phyloP scores from a whole-genome alignment of 108 stramenopile genomes.

The Chaetoceros muelleri region DNA sequence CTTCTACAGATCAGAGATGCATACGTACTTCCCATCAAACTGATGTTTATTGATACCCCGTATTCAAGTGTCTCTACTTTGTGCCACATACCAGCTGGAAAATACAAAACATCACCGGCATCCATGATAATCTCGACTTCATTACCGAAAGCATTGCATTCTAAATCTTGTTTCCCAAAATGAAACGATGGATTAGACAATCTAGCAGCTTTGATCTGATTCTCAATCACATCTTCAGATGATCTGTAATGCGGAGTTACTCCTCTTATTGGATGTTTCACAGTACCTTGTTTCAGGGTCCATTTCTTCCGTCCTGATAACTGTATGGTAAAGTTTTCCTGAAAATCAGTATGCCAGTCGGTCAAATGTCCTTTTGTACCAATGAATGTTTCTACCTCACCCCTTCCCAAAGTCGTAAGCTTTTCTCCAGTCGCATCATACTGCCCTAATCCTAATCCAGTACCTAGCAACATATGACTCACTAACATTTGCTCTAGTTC shows the following conservation, averaged over 20 bases:
- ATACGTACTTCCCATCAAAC: constrained; percentile 77
- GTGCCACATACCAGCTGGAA: constrained; percentile 90
- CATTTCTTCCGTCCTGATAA: constrained; percentile 74
- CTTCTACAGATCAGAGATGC: constrained; percentile 54
- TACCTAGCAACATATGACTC: constrained; percentile 31
- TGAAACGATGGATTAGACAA: constrained; percentile 24
- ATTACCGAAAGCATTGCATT: constrained; percentile 39
- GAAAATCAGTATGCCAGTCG: constrained; percentile 88
- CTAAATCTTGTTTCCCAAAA: constrained; percentile 31
- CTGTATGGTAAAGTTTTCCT: constrained; percentile 93
- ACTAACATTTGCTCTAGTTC: constrained; percentile 68
- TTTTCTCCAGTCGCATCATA: constrained; percentile 44
- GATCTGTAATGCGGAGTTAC: constrained; percentile 84
- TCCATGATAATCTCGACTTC: constrained; percentile 37
- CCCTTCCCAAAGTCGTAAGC: constrained; percentile 38
- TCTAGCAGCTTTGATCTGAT: constrained; percentile 72
- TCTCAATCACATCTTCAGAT: constrained; percentile 54
- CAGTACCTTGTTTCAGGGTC: constrained; percentile 55
- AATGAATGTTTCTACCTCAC: constrained; percentile 88
- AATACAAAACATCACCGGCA: constrained; percentile 86
- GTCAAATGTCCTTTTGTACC: constrained; percentile 45
- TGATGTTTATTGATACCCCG: constrained; percentile 79
- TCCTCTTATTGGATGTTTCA: constrained; percentile 61
- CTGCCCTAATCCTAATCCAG: constrained; percentile 75
- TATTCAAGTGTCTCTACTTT: constrained; percentile 71